Conservation (phyloP, 2,329 filamentous ascomycete species). For the Xylaria sp. region DNA sequence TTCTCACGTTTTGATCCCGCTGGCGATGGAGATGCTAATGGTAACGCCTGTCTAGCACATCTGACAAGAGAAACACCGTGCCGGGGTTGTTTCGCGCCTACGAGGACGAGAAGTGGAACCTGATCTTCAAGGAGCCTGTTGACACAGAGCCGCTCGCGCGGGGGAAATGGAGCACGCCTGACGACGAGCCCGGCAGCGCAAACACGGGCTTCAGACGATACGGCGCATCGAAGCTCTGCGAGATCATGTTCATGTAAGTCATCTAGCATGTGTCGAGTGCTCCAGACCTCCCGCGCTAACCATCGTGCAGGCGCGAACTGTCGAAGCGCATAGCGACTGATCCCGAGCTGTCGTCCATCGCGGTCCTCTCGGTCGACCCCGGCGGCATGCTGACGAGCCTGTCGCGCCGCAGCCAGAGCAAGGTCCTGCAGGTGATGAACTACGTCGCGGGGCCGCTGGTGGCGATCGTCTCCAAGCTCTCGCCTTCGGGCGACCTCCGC, state of each 20-base stretch:
- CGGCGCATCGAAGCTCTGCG: slow-evolving; percentile 42
- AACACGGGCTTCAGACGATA: slow-evolving; percentile 40
- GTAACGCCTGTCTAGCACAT: slow-evolving; percentile 18
- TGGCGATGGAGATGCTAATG: background rate
- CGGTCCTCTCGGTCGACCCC: slow-evolving; percentile 44
- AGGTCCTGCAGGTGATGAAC: background rate
- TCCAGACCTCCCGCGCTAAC: background rate
- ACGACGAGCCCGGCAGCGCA: slow-evolving; percentile 30
- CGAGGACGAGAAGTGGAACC: slow-evolving; percentile 34
- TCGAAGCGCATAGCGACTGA: slow-evolving; percentile 38
- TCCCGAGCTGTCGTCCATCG: slow-evolving; percentile 37
- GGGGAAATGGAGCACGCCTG: slow-evolving; percentile 35
- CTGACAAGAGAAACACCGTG: slow-evolving; percentile 28
- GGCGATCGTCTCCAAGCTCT: background rate
- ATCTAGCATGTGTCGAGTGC: no score
- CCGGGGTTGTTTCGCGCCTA: slow-evolving; percentile 26
- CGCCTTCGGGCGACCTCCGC: slow-evolving; percentile 35
- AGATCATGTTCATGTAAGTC: slow-evolving; percentile 42
- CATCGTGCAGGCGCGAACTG: slow-evolving; percentile 37
- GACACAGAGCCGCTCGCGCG: slow-evolving; percentile 34
- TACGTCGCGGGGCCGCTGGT: slow-evolving; percentile 29
- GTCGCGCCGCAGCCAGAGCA: slow-evolving; percentile 15
- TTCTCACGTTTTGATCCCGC: background rate
- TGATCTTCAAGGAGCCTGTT: slow-evolving; percentile 33
- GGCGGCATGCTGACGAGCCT: slow-evolving; percentile 41